Conservation (phyloP, 495 filamentous ascomycete genomes). For the Copromyces sp. region DNA sequence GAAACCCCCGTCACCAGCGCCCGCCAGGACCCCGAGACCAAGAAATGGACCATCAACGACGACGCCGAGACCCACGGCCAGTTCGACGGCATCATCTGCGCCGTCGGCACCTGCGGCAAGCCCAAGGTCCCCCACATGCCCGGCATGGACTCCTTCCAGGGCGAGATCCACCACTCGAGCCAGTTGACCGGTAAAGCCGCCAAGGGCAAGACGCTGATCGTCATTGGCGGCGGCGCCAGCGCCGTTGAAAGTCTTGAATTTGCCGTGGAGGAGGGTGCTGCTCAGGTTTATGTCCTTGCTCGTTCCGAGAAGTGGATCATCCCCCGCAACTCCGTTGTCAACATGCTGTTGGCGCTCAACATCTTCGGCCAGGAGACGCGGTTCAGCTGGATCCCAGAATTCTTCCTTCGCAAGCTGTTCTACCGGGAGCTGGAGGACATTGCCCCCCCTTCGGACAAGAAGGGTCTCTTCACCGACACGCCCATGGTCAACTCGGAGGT, state of each 20-base stretch:
- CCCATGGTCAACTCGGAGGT: constrained; percentile 82
- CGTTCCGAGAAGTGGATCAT: constrained; percentile 86
- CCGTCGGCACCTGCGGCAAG: constrained; percentile 70
- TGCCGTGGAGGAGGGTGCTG: constrained; percentile 54
- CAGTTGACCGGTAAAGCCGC: constrained; percentile 54
- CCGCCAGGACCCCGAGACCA: constrained; percentile 49
- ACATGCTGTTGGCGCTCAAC: constrained; percentile 65
- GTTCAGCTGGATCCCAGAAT: constrained; percentile 68
- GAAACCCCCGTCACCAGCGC: constrained; percentile 56
- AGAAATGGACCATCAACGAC: constrained; percentile 74
- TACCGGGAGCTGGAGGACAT: constrained; percentile 76
- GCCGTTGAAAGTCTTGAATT: constrained; percentile 82
- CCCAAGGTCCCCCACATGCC: constrained; percentile 60
- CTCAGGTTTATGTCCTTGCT: constrained; percentile 60
- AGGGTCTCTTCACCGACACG: constrained; percentile 69
- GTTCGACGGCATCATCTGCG: constrained; percentile 70
- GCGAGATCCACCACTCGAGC: constrained; percentile 63
- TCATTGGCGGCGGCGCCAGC: constrained; percentile 72
- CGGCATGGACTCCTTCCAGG: constrained; percentile 56
- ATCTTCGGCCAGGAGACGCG: constrained; percentile 68
- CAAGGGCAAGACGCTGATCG: constrained; percentile 59
- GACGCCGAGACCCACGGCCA: constrained; percentile 42
- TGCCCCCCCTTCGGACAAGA: constrained; percentile 44
- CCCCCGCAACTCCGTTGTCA: constrained; percentile 64
- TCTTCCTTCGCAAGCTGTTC: constrained; percentile 65